phyloP scores from a whole-genome alignment of 768 basidiomycete species.

The Daedalea quercina region DNA sequence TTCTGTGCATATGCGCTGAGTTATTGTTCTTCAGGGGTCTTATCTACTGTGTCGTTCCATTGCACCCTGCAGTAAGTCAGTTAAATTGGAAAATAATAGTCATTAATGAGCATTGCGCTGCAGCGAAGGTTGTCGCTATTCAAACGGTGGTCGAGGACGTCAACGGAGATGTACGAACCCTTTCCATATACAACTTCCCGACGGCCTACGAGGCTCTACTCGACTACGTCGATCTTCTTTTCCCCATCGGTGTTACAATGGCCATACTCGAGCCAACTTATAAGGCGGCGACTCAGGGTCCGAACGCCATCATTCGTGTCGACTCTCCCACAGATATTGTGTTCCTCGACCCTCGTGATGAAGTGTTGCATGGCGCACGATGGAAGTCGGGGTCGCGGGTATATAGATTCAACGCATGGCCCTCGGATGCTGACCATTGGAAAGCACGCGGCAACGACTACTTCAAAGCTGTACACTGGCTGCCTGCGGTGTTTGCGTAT shows the following conservation, averaged over 20 bases:
- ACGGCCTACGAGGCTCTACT: slow-evolving; percentile 11
- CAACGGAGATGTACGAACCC: slow-evolving; percentile 13
- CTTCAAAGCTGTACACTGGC: slow-evolving; percentile 16
- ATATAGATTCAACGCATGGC: not conserved
- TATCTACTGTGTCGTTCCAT: slow-evolving; percentile 11
- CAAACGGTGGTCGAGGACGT: slow-evolving; percentile 21
- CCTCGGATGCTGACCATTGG: slow-evolving; percentile 12
- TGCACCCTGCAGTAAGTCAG: slow-evolving; percentile 7
- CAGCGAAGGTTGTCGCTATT: not conserved
- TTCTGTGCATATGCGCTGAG: not conserved
- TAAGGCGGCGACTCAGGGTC: slow-evolving; percentile 12
- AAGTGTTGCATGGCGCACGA: slow-evolving; percentile 4
- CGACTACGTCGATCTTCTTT: slow-evolving; percentile 19
- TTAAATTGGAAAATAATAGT: slow-evolving; percentile 4
- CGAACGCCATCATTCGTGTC: slow-evolving; percentile 17
- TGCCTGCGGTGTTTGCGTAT: slow-evolving; percentile 23
- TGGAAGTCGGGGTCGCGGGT: slow-evolving; percentile 3
- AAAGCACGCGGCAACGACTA: slow-evolving; percentile 18
- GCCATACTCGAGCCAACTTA: slow-evolving; percentile 27
- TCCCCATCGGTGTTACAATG: slow-evolving; percentile 22
- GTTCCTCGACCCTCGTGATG: slow-evolving; percentile 11
- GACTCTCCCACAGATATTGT: slow-evolving; percentile 26
- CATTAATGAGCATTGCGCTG: not conserved
- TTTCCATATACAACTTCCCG: slow-evolving; percentile 24
- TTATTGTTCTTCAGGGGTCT: not conserved